Conservation (phyloP, 2,329 filamentous ascomycete genomes). For the Aspergillus flavus region DNA sequence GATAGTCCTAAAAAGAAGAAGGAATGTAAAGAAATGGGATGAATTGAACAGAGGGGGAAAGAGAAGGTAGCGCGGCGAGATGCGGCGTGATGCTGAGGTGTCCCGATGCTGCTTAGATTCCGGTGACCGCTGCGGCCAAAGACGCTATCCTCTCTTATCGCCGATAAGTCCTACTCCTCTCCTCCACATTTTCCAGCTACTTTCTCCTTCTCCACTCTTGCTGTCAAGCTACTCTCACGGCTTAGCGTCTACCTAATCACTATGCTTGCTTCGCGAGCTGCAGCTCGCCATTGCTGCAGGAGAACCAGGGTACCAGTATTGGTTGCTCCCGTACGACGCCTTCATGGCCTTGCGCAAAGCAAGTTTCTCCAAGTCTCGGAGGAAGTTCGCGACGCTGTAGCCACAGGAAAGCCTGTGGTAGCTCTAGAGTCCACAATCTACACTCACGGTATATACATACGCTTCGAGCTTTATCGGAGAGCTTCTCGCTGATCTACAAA, state of each 20-base stretch:
- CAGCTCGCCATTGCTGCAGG: constrained; percentile 23
- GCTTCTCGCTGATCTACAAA: constrained; percentile 4
- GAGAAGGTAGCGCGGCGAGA: constrained; percentile 14
- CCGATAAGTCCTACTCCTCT: constrained; percentile 8
- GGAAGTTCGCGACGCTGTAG: constrained; percentile 77
- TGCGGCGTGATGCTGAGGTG: constrained; percentile 40
- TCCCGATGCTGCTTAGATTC: constrained; percentile 33
- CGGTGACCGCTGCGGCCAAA: constrained; percentile 40
- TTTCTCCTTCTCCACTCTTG: constrained; percentile 28
- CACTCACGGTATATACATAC: constrained; percentile 70
- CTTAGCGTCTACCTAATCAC: not conserved
- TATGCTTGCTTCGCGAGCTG: constrained; percentile 27
- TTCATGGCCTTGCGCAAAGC: constrained; percentile 38
- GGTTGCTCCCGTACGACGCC: constrained; percentile 20
- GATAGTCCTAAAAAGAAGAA: constrained; percentile 17
- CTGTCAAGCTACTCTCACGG: constrained; percentile 11
- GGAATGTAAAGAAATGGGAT: constrained; percentile 15
- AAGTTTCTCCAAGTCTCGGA: constrained; percentile 72
- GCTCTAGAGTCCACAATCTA: constrained; percentile 96
- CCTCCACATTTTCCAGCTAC: not conserved
- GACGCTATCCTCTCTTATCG: constrained; percentile 15
- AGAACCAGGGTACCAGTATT: constrained; percentile 13
- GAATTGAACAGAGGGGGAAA: constrained; percentile 1
- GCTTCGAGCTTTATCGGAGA: not conserved
- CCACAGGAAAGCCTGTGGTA: constrained; percentile 77